Conservation (phyloP, 495 filamentous ascomycete genomes). For the Penicillium mononematosum region DNA sequence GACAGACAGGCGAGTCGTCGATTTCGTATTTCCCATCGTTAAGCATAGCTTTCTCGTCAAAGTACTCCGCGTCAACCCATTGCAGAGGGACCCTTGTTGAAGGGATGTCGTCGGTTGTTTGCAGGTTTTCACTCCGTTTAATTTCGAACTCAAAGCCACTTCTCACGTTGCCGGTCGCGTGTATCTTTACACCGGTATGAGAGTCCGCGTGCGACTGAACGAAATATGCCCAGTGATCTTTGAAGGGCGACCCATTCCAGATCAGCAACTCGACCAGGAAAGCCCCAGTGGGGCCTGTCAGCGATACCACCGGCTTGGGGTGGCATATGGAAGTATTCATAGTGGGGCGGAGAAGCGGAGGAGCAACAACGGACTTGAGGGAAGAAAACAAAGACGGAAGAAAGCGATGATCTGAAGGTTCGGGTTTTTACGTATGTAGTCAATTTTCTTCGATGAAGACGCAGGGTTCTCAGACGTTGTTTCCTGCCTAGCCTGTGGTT, state of each 20-base stretch:
- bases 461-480: too few relatives aligned
- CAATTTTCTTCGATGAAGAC: background rate
- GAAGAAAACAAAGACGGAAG: background rate
- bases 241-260: conserved; percentile 33
- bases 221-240: conserved; percentile 36
- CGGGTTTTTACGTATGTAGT: background rate
- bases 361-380: background rate
- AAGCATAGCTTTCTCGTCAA: conserved; percentile 26
- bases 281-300: conserved; percentile 6
- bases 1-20: conserved; percentile 19
- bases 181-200: conserved; percentile 24
- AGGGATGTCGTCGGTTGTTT: conserved; percentile 7
- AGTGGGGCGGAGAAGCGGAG: too few relatives aligned
- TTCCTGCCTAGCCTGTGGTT: background rate
- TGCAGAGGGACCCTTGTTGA: conserved; percentile 25
- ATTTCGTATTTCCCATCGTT: conserved; percentile 17
- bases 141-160: conserved; percentile 28
- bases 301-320: background rate
- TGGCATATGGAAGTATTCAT: background rate
- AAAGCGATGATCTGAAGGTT: too few relatives aligned
- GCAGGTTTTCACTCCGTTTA: conserved; percentile 25
- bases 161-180: conserved; percentile 27
- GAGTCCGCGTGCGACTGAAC: conserved; percentile 16
- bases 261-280: conserved; percentile 27
- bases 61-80: conserved; percentile 23